Percentiles rank a stretch among this genome's conserved stretches.
Conservation (phyloP, 2,329 filamentous ascomycete genomes). For the Clarireedia paspali region DNA sequence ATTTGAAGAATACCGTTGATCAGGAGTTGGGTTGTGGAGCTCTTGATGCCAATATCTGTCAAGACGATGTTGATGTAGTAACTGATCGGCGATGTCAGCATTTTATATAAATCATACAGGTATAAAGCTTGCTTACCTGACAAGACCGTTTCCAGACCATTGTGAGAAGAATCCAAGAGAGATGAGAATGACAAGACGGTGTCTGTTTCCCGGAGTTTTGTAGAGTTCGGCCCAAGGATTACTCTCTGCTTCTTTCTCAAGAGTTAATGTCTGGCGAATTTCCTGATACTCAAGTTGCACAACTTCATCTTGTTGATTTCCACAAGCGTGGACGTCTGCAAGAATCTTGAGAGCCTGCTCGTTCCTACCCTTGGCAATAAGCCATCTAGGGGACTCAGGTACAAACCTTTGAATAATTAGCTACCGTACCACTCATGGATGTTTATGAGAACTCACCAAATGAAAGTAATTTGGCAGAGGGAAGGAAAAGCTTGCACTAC, state of each 20-base stretch:
- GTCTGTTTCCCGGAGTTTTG: slow-evolving; percentile 45
- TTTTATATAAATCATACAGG: not conserved
- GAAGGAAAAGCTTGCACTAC: slow-evolving; percentile 28
- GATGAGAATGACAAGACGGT: slow-evolving; percentile 45
- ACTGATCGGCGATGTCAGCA: not conserved
- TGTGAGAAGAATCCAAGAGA: slow-evolving; percentile 48
- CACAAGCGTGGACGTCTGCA: slow-evolving; percentile 37
- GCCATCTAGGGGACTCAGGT: slow-evolving; percentile 37
- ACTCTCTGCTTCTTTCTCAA: slow-evolving; percentile 39
- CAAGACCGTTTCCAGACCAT: slow-evolving; percentile 47
- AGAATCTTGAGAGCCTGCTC: slow-evolving; percentile 52
- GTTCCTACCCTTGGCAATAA: slow-evolving; percentile 60
- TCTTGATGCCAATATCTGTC: slow-evolving; percentile 32
- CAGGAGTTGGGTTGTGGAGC: slow-evolving; percentile 28
- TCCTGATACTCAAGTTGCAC: slow-evolving; percentile 36
- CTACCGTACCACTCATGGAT: not conserved
- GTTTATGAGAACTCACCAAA: slow-evolving; percentile 16
- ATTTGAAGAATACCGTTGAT: slow-evolving; percentile 30
- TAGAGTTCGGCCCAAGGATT: slow-evolving; percentile 40
- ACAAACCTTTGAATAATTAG: slow-evolving; percentile 26
- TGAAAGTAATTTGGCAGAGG: slow-evolving; percentile 20
- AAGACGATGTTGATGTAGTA: slow-evolving; percentile 33
- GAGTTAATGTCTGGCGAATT: slow-evolving; percentile 36
- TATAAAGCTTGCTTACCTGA: slow-evolving; percentile 15
- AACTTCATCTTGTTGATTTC: slow-evolving; percentile 32